Percentiles rank a stretch among this genome's conserved stretches.
These are phyloP conservation scores for Leccinum fallax DNA, from an alignment of 1,284 basidiomycete genomes.

Conservation along the genomic window DNA sequence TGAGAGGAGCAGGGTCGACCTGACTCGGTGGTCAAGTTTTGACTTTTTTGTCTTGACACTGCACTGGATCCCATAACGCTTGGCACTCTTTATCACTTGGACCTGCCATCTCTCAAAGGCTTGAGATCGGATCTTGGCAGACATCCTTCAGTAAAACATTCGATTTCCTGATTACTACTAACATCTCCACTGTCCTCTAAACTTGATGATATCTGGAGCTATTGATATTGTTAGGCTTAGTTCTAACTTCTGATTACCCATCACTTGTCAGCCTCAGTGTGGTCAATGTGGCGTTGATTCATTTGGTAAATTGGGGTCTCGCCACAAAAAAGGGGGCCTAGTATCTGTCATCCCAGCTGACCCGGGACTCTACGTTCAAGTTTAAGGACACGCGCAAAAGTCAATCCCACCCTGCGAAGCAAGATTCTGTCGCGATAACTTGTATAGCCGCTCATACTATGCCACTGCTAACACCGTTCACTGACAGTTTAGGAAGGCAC, in stretches of 20 bases:
- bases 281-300: too few species aligned
- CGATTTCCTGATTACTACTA: slow-evolving; percentile 46
- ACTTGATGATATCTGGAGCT: slow-evolving; percentile 51
- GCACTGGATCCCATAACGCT: slow-evolving; percentile 39
- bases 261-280: too few species aligned
- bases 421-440: slow-evolving; percentile 65
- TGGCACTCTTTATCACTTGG: slow-evolving; percentile 57
- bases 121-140: slow-evolving; percentile 45
- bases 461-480: slow-evolving; percentile 48
- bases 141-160: slow-evolving; percentile 47
- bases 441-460: slow-evolving; percentile 72
- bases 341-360: too few species aligned
- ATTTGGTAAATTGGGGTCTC: too few species aligned
- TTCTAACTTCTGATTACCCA: too few species aligned
- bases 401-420: slow-evolving; percentile 23
- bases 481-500: slow-evolving; percentile 52
- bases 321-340: too few species aligned
- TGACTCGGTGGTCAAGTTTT: slow-evolving; percentile 33
- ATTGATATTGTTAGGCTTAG: slow-evolving; percentile 28
- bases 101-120: slow-evolving; percentile 36
- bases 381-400: slow-evolving; percentile 11
- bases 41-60: too few species aligned
- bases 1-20: slow-evolving; percentile 52
- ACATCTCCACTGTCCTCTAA: slow-evolving; percentile 49
- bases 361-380: slow-evolving; percentile 19